Evolutionary conservation across 306 rosid species (phyloP).

Genomic region (Malus domestica): DNA sequence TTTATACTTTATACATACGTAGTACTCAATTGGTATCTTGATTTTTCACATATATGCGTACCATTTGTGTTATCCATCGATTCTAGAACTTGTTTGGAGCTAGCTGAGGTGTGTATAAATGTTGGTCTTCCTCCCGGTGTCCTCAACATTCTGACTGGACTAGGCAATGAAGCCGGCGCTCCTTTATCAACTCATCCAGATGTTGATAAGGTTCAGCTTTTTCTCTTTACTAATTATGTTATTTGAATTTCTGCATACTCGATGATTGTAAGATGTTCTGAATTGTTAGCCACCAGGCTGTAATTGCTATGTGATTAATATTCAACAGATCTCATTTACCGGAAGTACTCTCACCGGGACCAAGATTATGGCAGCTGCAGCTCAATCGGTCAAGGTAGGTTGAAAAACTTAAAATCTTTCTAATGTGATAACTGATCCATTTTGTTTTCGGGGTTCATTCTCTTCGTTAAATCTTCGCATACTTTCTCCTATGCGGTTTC

Average conservation of each 20-base stretch:
- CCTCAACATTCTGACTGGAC: slow-evolving; percentile 73
- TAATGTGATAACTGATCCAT: background rate
- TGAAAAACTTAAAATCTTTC: slow-evolving; percentile 5
- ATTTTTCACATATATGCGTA: slow-evolving; percentile 4
- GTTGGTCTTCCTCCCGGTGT: slow-evolving; percentile 81
- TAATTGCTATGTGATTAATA: background rate
- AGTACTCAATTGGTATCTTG: background rate
- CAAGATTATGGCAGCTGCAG: slow-evolving; percentile 80
- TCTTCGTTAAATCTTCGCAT: background rate
- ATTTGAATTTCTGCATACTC: background rate
- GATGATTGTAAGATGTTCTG: background rate
- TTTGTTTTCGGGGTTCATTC: background rate
- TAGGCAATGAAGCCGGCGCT: slow-evolving; percentile 90
- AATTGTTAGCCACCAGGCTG: background rate
- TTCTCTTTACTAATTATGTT: background rate
- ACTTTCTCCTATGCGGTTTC: slow-evolving; percentile 6
- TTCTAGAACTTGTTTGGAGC: slow-evolving; percentile 78
- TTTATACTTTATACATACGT: background rate
- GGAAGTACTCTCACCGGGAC: slow-evolving; percentile 83
- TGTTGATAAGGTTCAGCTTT: slow-evolving; percentile 64
- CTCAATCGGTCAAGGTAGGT: slow-evolving; percentile 73
- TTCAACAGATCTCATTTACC: slow-evolving; percentile 73
- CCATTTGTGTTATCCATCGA: background rate
- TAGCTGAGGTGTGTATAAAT: slow-evolving; percentile 61
- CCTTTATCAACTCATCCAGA: slow-evolving; percentile 78